Evolutionary conservation across 1,284 basidiomycete genomes (phyloP), one percentile per base, ranked within the genome.

Genomic region (Boletus smithii): DNA sequence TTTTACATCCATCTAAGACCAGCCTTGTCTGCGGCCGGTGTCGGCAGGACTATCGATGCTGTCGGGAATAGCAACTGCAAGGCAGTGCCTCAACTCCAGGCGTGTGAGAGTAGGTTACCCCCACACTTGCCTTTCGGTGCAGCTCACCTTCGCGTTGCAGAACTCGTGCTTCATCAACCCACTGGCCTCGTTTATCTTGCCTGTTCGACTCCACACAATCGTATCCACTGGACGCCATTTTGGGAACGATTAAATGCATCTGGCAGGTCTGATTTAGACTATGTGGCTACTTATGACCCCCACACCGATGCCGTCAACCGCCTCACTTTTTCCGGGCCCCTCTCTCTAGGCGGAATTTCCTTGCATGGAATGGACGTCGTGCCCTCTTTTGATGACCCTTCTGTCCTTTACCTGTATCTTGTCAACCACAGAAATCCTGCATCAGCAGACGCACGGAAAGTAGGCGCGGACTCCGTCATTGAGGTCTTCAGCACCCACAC

Each of bases 321-420:
- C 27, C 70, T 88, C 39, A 54, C 63, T 8, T 61, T 80, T 8
- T 53, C 62, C 5, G 69, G 69, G 24, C 75, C 73, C 58, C 58
- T 67, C 11, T 62, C 65, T 8, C 37, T 51, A 1, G 69, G 72
- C 8, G 78, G 76, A 1, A 67, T 88, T 35, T 80, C 78, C 27
- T 57, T 83, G 13, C 85, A 88, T 55, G 87, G 85, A 11, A 80
- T 91, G 76, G 85, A 86, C 48, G 76, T 88, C 17, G 82, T 85
- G 4, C 72, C 74, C 3, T 80, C 81, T 2, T 56, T 66, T 2
- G 57, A 69, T 3, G 68, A 81, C 54, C 67, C 76, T 4, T 65
- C 69, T n/a, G 64, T 75, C 30, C 69, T 87, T 3, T 85, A 74
- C 50, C 69, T 88, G 10, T 88, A 86, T 58, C 67, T 85, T 16